A percentile compares a stretch with the other conserved stretches of the same genome.
phyloP scores from a whole-genome alignment of 768 basidiomycete species.

The Agaricus sinodeliciosus region DNA sequence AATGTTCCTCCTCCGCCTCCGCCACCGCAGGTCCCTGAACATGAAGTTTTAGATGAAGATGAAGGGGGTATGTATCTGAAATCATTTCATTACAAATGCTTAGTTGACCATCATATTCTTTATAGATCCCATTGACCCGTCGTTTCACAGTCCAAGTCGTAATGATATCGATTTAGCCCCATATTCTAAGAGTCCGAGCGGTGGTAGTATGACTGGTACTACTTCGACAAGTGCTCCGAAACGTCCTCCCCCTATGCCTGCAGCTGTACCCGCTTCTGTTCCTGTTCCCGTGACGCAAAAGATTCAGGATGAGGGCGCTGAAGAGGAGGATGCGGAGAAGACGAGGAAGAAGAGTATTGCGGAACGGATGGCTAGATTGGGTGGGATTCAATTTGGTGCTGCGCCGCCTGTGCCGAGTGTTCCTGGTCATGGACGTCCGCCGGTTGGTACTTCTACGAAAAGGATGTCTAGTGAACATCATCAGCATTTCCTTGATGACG shows the following conservation, averaged over 20 bases:
- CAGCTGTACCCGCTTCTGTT: slow-evolving; percentile 10
- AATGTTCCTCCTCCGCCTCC: slow-evolving; percentile 14
- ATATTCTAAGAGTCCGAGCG: too few relatives aligned
- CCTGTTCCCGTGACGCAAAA: neutral
- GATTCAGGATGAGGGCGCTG: slow-evolving; percentile 15
- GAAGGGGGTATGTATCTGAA: slow-evolving; percentile 48
- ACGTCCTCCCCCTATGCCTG: too few relatives aligned
- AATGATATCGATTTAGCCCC: slow-evolving; percentile 1
- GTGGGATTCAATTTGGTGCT: slow-evolving; percentile 77
- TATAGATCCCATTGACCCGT: slow-evolving; percentile 65
- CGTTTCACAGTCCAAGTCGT: slow-evolving; percentile 48
- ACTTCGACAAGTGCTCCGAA: too few relatives aligned
- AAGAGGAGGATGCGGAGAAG: slow-evolving; percentile 37
- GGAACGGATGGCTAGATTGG: slow-evolving; percentile 91
- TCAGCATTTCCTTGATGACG: neutral
- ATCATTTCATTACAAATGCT: neutral
- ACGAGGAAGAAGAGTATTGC: slow-evolving; percentile 68
- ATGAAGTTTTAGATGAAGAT: slow-evolving; percentile 52
- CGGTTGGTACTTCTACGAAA: slow-evolving; percentile 27
- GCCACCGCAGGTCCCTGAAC: neutral
- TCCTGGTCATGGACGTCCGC: slow-evolving; percentile 1
- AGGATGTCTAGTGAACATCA: neutral
- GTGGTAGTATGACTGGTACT: too few relatives aligned
- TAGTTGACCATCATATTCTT: neutral
- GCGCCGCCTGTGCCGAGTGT: slow-evolving; percentile 30